A percentile compares a stretch with the other conserved stretches of the same genome.
phyloP scores from a whole-genome alignment of 176 grass and related monocot species.

The Lolium rigidum region DNA sequence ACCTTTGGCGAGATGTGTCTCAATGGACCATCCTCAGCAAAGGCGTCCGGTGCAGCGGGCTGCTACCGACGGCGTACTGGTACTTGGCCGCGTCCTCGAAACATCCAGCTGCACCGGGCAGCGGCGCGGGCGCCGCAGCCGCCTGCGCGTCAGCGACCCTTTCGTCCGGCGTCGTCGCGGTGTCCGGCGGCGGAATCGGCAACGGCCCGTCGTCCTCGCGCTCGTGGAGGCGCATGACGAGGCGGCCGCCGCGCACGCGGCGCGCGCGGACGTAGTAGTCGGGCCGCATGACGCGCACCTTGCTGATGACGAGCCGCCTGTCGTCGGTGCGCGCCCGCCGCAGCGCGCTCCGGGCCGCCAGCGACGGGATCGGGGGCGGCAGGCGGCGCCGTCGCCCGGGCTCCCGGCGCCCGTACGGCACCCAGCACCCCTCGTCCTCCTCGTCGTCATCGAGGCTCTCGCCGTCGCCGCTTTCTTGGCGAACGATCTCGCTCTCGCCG shows the following conservation, averaged over 20 bases:
- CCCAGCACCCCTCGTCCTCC: conserved; percentile 30
- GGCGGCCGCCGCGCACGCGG: conserved; percentile 19
- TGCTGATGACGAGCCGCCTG: conserved; percentile 55
- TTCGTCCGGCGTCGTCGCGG: no score
- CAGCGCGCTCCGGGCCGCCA: conserved; percentile 42
- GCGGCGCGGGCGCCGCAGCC: neutral
- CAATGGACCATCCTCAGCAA: conserved; percentile 45
- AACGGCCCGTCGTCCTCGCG: conserved; percentile 13
- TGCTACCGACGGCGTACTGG: neutral
- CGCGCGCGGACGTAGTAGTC: conserved; percentile 42
- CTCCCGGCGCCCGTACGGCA: conserved; percentile 36
- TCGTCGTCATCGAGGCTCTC: neutral
- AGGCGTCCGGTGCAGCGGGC: conserved; percentile 28
- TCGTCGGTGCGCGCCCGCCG: conserved; percentile 40
- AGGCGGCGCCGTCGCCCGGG: conserved; percentile 34
- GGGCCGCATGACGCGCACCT: conserved; percentile 23
- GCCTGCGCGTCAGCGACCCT: neutral
- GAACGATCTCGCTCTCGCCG: neutral
- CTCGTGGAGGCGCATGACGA: conserved; percentile 49
- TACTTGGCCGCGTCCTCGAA: conserved; percentile 48
- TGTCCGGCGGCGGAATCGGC: no score
- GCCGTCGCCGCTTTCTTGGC: neutral
- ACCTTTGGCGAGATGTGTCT: neutral
- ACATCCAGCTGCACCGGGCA: conserved; percentile 20
- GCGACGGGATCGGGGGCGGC: conserved; percentile 63